Base-by-base conservation (phyloP, 768 basidiomycete species). In the Fomitopsis pulvina region DNA sequence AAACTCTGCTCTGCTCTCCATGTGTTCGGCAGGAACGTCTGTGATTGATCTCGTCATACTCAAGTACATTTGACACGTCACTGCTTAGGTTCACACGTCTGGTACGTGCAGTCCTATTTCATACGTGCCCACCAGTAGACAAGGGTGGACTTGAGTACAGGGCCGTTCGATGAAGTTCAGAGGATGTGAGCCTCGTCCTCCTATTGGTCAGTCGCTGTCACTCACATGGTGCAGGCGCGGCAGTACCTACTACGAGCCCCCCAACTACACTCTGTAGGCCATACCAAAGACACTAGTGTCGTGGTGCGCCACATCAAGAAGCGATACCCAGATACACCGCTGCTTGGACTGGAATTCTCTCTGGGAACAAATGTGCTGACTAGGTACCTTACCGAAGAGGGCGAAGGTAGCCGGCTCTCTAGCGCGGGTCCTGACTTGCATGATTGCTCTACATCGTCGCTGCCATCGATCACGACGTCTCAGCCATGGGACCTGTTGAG, bases 331-430 rank as follows among this genome's bases (percentile, higher is more conserved):
- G 69, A 75, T 7, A 91, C 95, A 0, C 88, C 85, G 3, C 70
- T 97, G 32, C 67, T 95, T 18, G 95, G 89, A 14, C 67, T 96
- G 10, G 92, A 93, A 8, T 98, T 95, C 72, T 96, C 92, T 3
- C 78, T 99, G 28, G 96, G 95, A 38, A 87, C 93, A 38, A 92
- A 90, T 63, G 87, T 97, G 29, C 68, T 98, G 57, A 87, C 92
- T 28, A 78, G 90, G 54, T 96, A 96, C 65, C 70, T 94, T 45
- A 92, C 86, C 4, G 87, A 95, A 68, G 87, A 95, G 63, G 83
- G 87, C 16, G 71, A 72, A 29, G 58, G 69, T 22, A 78, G 80
- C 58, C 77, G 85, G 52, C 63, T 92, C 25, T 66, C 66, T 47
- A 79, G 87, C 78, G 27, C 85, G 83, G 67, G 78, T 76, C n/a